These are phyloP conservation scores for Colletotrichum navitas DNA, from an alignment of 2,329 filamentous ascomycete genomes.

Conservation along the genomic window DNA sequence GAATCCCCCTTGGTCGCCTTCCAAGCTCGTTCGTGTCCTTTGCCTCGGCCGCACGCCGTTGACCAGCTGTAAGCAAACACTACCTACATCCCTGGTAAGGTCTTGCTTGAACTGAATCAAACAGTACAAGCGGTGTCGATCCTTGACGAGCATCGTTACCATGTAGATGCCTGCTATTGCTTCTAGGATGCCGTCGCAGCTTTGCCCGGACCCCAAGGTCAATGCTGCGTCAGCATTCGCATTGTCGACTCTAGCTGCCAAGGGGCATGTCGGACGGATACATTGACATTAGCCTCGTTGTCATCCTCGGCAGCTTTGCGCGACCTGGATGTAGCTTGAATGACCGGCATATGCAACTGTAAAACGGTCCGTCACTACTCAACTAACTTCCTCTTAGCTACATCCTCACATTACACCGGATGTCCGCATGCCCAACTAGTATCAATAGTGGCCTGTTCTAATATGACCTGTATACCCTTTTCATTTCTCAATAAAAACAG, in stretches of 20 bases:
- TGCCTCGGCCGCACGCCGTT: conserved; percentile 3
- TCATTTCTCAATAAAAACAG: no score
- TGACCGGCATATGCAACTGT: neutral
- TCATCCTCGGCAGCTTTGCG: conserved; percentile 3
- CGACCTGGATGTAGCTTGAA: conserved; percentile 21
- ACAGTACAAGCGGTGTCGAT: neutral
- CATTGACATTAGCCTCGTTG: conserved; percentile 27
- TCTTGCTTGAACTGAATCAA: conserved; percentile 15
- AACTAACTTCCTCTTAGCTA: neutral
- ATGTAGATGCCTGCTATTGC: no score
- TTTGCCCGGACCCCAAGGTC: conserved; percentile 1
- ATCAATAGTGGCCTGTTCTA: neutral
- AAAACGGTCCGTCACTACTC: neutral
- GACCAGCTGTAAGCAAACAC: conserved; percentile 20
- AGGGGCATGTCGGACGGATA: conserved; percentile 2
- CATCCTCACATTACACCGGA: conserved; percentile 14
- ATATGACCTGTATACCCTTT: neutral
- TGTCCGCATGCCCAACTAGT: conserved; percentile 22
- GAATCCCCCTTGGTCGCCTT: neutral
- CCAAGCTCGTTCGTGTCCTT: neutral
- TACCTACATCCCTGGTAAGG: no score
- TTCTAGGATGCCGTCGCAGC: neutral
- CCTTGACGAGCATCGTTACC: conserved; percentile 5
- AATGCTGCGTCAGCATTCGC: conserved; percentile 6
- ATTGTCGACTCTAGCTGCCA: neutral